phyloP scores from a whole-genome alignment of 106 monocot genomes.

The Acanthochlamys bracteata region DNA sequence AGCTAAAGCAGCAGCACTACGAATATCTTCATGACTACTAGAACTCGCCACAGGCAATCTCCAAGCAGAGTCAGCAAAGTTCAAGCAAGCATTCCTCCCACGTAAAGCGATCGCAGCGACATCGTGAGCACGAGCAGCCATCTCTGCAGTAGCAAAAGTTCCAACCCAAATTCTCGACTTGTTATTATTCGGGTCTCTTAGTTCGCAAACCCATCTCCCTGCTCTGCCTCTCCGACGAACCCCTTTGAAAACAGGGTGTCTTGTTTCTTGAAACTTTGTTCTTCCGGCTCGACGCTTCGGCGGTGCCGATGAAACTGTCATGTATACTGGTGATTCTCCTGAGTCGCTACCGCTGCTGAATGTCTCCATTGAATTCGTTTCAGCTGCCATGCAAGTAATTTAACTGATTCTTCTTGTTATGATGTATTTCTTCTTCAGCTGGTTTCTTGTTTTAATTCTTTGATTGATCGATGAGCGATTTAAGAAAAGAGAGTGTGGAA shows the following conservation, averaged over 20 bases:
- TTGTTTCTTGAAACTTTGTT: conserved; percentile 24
- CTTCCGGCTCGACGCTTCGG: conserved; percentile 17
- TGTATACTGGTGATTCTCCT: neutral
- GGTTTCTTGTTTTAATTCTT: too few species aligned
- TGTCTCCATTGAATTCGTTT: neutral
- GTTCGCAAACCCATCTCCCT: conserved; percentile 10
- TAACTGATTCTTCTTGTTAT: too few species aligned
- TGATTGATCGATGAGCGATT: too few species aligned
- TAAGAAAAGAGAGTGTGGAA: too few species aligned
- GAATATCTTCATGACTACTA: conserved; percentile 1
- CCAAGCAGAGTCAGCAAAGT: conserved; percentile 26
- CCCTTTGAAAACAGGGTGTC: conserved; percentile 16
- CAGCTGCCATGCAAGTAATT: neutral
- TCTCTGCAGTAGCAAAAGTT: conserved; percentile 7
- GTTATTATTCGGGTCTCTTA: conserved; percentile 10
- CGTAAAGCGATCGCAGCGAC: conserved; percentile 10
- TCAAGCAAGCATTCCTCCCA: conserved; percentile 11
- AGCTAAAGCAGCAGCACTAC: conserved; percentile 12
- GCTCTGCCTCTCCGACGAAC: conserved; percentile 11
- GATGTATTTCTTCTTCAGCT: too few species aligned
- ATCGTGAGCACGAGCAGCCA: conserved; percentile 9
- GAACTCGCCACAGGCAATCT: conserved; percentile 2
- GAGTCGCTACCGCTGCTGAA: conserved; percentile 4
- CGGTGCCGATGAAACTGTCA: conserved; percentile 15
- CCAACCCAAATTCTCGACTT: conserved; percentile 11